Evolutionary conservation across 305 asterid genomes (phyloP).

Genomic region (Rubia balearica): DNA sequence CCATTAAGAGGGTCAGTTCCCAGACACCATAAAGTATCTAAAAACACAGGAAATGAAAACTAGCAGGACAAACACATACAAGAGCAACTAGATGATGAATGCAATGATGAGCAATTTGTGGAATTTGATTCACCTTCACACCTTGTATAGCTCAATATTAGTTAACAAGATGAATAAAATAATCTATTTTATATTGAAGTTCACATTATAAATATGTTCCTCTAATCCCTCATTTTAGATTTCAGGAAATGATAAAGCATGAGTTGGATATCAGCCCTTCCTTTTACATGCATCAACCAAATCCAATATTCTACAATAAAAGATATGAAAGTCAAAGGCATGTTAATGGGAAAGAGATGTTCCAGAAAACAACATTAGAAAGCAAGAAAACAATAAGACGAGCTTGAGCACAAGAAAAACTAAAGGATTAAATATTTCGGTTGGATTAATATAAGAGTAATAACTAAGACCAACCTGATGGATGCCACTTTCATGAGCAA

Average conservation of each 20-base stretch:
- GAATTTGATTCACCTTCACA: neutral
- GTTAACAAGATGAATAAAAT: neutral
- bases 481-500: slow-evolving; percentile 98
- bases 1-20: neutral
- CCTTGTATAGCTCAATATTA: neutral
- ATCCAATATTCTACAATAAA: neutral
- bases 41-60: neutral
- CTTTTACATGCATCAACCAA: neutral
- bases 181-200: neutral
- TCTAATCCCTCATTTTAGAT: neutral
- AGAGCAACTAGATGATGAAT: neutral
- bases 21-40: neutral
- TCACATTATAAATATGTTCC: neutral
- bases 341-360: neutral
- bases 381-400: neutral
- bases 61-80: neutral
- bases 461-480: slow-evolving; percentile 66
- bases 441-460: neutral
- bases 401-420: neutral
- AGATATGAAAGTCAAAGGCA: neutral
- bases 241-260: neutral
- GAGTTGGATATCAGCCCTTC: neutral
- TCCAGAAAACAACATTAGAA: neutral
- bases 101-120: neutral
- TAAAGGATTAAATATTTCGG: neutral